A percentile compares a stretch with the other conserved stretches of the same genome.
Conservation (phyloP, 495 filamentous ascomycete genomes). For the Elasticomyces elasticus region DNA sequence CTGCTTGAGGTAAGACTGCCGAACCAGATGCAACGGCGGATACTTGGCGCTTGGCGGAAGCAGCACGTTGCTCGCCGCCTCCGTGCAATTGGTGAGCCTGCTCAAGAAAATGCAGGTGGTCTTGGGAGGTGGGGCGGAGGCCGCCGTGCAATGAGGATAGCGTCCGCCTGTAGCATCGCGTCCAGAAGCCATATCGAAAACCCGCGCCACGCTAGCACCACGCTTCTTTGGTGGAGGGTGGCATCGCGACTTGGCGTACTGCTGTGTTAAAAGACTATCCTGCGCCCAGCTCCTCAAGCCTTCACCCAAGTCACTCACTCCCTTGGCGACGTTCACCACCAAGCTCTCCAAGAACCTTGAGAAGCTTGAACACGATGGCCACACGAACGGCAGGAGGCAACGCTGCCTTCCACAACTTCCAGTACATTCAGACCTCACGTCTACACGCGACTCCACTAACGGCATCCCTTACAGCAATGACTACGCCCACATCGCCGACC, state of each 20-base stretch:
- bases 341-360: background rate
- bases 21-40: background rate
- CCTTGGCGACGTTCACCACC: background rate
- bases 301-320: conserved; percentile 9
- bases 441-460: background rate
- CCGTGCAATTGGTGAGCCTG: background rate
- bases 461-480: conserved; percentile 37
- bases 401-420: conserved; percentile 23
- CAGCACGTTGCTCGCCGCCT: background rate
- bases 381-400: conserved; percentile 21
- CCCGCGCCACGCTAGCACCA: background rate
- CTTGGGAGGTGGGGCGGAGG: background rate
- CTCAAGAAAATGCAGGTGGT: background rate
- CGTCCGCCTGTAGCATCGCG: background rate
- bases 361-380: conserved; percentile 10
- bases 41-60: background rate
- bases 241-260: background rate
- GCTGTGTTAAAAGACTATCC: background rate
- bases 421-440: background rate
- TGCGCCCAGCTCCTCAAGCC: background rate
- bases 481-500: conserved; percentile 55
- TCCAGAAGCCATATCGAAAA: background rate
- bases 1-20: background rate
- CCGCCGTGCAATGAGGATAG: background rate
- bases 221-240: background rate